Base-by-base conservation (phyloP, 768 basidiomycete species). In the Leccinum longicurvipes region DNA sequence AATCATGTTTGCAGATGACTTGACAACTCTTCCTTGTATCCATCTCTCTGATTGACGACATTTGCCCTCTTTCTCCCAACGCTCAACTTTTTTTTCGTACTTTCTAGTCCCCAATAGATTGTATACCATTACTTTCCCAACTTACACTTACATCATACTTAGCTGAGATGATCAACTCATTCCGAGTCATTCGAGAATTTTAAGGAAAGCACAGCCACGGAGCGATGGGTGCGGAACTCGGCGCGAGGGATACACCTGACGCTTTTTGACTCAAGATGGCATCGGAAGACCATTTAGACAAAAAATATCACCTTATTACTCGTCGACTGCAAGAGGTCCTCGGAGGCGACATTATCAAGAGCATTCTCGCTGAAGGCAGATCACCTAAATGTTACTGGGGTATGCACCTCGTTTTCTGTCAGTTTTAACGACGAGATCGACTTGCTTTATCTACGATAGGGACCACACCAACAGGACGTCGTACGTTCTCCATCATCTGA, bases 371-470 rank as follows among this genome's bases (percentile, higher is more conserved):
- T 7, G 87, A 95, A 67, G 91, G 87, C 17, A 78, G 85, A 66
- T 71, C 85, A 14, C 85, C 87, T 14, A 93, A 87, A 70, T 85
- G 85, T 66, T 98, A 98, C 83, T 98, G 91, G 92, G 95, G 94
- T 87, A 63, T 55, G 63, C 79, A 63, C 56, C 49, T 42, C 21
- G n/a, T 47, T 34, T 46, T 31, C 31, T 50, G 12, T 39, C 6
- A 9, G 14, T 48, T 32, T 28, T 32, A 47, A 39, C 47, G n/a
- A 15, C 32, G 15, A 41, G 21, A 44, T 41, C 21, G 19, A 54
- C 15, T 51, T 1, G 12, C 19, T 34, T 17, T 31, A 41, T 28
- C 59, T 39, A 21, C 54, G 7, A 63, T 63, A 97, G 96, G 96
- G 49, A 88, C 91, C 19, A 93, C 96, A 19, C 85, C 94, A 1